Percentiles rank a stretch among this genome's conserved stretches.
phyloP scores from a whole-genome alignment of 1,139 yeast genomes.

The Scheffersomyces insectosa region DNA sequence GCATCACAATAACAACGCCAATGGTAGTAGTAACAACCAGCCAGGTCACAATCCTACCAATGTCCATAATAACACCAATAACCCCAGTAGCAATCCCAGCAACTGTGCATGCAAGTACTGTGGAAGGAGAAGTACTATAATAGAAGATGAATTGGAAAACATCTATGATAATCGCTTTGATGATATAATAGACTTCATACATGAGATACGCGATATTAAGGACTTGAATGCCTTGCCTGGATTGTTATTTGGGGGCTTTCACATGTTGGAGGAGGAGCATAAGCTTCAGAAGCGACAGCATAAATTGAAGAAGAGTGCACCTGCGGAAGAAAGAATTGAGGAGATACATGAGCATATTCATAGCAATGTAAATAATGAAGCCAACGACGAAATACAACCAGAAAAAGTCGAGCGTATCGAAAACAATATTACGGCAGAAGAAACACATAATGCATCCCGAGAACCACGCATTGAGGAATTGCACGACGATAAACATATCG shows the following conservation, averaged over 20 bases:
- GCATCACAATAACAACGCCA: slow-evolving; percentile 3
- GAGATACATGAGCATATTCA: slow-evolving; percentile 2
- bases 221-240: slow-evolving; percentile 44
- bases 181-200: slow-evolving; percentile 42
- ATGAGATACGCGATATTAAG: slow-evolving; percentile 41
- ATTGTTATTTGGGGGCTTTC: slow-evolving; percentile 41
- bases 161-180: slow-evolving; percentile 61
- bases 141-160: slow-evolving; percentile 72
- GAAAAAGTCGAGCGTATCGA: too few relatives aligned
- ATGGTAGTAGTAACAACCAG: neutral
- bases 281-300: slow-evolving; percentile 31
- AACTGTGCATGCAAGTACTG: slow-evolving; percentile 77
- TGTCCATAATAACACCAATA: slow-evolving; percentile 6
- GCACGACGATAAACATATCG: slow-evolving; percentile 1
- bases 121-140: slow-evolving; percentile 70
- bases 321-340: slow-evolving; percentile 2
- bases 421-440: too few relatives aligned
- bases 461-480: neutral
- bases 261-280: slow-evolving; percentile 41
- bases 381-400: too few relatives aligned
- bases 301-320: slow-evolving; percentile 4
- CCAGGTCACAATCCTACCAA: slow-evolving; percentile 4
- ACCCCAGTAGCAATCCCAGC: slow-evolving; percentile 5
- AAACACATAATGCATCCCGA: too few relatives aligned
- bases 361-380: neutral